phyloP scores from a whole-genome alignment of 202 grass and related monocot species.

The Tripidium arundinaceum region DNA sequence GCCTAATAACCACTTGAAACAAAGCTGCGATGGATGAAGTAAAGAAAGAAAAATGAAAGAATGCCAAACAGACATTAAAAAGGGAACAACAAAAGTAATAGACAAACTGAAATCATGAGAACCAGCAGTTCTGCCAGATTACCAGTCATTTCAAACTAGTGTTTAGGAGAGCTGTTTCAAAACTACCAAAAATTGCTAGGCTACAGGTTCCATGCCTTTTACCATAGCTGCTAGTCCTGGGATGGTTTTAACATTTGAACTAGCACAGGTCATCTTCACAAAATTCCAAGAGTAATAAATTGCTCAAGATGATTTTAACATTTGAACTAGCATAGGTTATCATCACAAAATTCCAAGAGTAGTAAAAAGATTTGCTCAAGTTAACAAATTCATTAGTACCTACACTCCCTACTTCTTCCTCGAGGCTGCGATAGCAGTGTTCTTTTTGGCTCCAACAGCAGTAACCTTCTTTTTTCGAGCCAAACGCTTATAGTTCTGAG shows the following conservation, averaged over 20 bases:
- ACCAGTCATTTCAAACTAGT: background rate
- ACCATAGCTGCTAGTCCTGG: background rate
- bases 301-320: too few species aligned
- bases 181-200: background rate
- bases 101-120: conserved; percentile 8
- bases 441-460: conserved; percentile 31
- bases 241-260: background rate
- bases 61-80: conserved; percentile 10
- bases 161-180: conserved; percentile 2
- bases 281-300: too few species aligned
- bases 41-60: background rate
- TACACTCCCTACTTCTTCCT: conserved; percentile 37
- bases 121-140: background rate
- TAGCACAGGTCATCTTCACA: too few species aligned
- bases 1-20: background rate
- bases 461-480: conserved; percentile 24
- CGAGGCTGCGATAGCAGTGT: background rate
- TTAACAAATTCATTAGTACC: conserved; percentile 16
- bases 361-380: background rate
- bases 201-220: background rate
- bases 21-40: conserved; percentile 5
- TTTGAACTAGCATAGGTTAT: background rate
- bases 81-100: background rate
- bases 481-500: conserved; percentile 33
- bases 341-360: conserved; percentile 9